These are phyloP conservation scores for Xylaria bambusicola DNA, from an alignment of 495 filamentous ascomycete species.

Conservation along the genomic window DNA sequence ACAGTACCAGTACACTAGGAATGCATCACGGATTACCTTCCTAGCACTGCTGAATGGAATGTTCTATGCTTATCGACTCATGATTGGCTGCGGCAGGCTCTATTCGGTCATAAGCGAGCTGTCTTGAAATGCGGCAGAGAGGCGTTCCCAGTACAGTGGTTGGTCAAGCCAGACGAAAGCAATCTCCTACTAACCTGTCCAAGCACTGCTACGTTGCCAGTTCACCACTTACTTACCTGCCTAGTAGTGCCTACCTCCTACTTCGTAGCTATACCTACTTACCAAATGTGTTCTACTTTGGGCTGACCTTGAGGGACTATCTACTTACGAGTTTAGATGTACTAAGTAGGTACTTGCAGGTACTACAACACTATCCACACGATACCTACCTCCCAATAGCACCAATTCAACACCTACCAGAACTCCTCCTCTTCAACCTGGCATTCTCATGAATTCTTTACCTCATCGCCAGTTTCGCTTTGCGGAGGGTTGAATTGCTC, in stretches of 20 bases:
- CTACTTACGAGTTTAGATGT: too few species aligned
- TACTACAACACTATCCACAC: constrained; percentile 11
- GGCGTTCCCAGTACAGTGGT: background rate
- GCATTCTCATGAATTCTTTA: background rate
- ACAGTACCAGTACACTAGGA: too few species aligned
- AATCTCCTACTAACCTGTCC: too few species aligned
- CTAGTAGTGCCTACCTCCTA: too few species aligned
- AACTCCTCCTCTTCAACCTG: too few species aligned
- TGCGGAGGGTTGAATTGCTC: background rate
- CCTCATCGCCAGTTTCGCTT: background rate
- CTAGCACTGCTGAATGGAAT: background rate
- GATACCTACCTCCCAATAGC: too few species aligned
- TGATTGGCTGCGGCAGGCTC: background rate
- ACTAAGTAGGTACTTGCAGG: background rate
- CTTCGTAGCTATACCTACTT: too few species aligned
- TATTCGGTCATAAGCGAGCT: background rate
- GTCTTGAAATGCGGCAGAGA: background rate
- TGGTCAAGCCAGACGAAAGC: constrained; percentile 11
- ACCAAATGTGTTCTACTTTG: too few species aligned
- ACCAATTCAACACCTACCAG: too few species aligned
- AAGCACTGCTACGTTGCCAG: too few species aligned
- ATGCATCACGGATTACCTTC: background rate
- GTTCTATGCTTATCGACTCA: background rate
- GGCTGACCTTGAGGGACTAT: too few species aligned
- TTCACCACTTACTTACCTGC: background rate